A percentile compares a stretch with the other conserved stretches of the same genome.
These are phyloP conservation scores for Botrytis porri DNA, from an alignment of 2,329 filamentous ascomycete genomes.

Conservation along the genomic window DNA sequence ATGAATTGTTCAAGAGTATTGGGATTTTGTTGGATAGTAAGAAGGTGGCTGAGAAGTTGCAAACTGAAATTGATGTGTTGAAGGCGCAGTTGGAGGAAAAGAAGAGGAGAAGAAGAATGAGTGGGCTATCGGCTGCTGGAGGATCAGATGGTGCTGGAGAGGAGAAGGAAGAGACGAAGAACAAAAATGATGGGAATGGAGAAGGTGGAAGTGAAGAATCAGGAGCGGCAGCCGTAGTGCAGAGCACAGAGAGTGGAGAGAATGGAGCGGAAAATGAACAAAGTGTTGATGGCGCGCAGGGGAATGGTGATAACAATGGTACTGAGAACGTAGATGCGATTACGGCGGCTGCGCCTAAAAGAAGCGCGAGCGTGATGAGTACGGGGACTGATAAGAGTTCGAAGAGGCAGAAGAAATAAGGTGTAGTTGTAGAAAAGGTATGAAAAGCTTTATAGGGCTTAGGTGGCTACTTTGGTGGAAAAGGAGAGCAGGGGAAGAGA, in stretches of 20 bases:
- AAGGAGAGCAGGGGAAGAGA: neutral
- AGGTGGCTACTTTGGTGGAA: neutral
- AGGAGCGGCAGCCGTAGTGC: neutral
- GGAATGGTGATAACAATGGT: constrained; percentile 7
- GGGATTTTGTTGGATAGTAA: constrained; percentile 67
- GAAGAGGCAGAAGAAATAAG: constrained; percentile 48
- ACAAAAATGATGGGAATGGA: constrained; percentile 45
- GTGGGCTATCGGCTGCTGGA: constrained; percentile 21
- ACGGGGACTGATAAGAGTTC: constrained; percentile 58
- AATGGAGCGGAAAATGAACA: neutral
- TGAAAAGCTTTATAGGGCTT: neutral
- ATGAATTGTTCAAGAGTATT: constrained; percentile 66
- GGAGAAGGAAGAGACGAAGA: constrained; percentile 50
- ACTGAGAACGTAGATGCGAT: neutral
- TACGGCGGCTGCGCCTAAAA: constrained; percentile 54
- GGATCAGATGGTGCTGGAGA: constrained; percentile 18
- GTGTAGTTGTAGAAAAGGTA: neutral
- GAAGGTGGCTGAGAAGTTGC: constrained; percentile 73
- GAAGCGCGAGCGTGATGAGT: constrained; percentile 80
- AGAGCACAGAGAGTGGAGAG: constrained; percentile 43
- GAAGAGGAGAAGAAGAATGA: constrained; percentile 46
- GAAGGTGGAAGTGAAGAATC: constrained; percentile 32
- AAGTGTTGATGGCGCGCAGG: constrained; percentile 45
- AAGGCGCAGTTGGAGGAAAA: constrained; percentile 50
- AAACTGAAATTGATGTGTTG: constrained; percentile 64